phyloP scores from a whole-genome alignment of 129 eudicot species.

The Chrysanthemum makinoi region DNA sequence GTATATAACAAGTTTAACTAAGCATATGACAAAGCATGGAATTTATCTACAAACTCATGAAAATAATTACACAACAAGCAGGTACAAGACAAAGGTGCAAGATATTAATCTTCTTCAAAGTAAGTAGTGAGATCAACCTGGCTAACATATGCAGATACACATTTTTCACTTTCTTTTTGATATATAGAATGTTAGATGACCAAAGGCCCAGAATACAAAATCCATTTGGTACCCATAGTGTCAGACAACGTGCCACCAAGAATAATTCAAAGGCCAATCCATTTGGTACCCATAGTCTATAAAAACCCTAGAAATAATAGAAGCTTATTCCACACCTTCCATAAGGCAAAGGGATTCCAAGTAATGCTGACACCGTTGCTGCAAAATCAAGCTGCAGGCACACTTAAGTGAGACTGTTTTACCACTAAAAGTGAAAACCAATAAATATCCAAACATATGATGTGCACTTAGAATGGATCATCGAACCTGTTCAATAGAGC shows the following conservation, averaged over 20 bases:
- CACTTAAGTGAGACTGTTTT: constrained; percentile 28
- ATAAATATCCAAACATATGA: neutral
- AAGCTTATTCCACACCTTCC: constrained; percentile 70
- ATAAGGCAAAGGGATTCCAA: constrained; percentile 94
- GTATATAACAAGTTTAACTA: neutral
- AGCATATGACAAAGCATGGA: neutral
- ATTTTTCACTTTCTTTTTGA: neutral
- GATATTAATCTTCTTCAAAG: neutral
- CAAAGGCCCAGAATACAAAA: no score
- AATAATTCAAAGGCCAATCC: no score
- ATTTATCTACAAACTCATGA: neutral
- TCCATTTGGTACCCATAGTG: no score
- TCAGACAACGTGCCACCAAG: no score
- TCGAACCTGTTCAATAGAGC: constrained; percentile 78
- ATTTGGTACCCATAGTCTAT: no score
- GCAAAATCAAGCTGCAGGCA: constrained; percentile 95
- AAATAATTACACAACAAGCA: neutral
- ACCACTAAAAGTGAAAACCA: constrained; percentile 6
- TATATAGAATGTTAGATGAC: neutral
- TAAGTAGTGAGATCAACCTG: neutral
- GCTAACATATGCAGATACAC: neutral
- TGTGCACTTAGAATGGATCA: constrained; percentile 12
- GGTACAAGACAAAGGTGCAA: neutral
- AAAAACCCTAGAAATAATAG: constrained; percentile 9
- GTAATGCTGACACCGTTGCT: constrained; percentile 83